phyloP scores from a whole-genome alignment of 306 rosid species.

The Oxytropis ochrocephala region DNA sequence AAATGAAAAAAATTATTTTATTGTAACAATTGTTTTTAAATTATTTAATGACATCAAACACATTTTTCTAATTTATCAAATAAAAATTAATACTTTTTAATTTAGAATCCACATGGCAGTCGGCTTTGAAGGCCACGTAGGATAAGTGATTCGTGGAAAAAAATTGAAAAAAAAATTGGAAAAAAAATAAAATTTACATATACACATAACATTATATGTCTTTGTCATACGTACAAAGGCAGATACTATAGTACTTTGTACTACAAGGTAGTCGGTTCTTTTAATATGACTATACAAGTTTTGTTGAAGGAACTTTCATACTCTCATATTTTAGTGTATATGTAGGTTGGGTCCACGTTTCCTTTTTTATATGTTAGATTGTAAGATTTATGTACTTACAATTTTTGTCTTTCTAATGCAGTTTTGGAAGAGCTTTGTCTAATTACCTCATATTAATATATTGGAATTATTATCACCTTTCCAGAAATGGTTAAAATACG shows the following conservation, averaged over 20 bases:
- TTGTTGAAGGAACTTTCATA: not conserved
- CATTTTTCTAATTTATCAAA: no score
- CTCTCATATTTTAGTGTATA: not conserved
- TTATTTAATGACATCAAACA: no score
- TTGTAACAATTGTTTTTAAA: no score
- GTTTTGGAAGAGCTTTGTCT: not conserved
- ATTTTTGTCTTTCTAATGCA: conserved; percentile 5
- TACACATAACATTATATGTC: not conserved
- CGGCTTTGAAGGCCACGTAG: no score
- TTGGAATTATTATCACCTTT: not conserved
- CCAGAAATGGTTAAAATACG: not conserved
- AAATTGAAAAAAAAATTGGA: no score
- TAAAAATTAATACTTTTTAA: no score
- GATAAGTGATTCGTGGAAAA: no score
- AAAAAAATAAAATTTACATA: no score
- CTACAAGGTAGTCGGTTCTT: not conserved
- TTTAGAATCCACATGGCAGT: no score
- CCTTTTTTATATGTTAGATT: not conserved
- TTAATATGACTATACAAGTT: not conserved
- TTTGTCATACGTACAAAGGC: not conserved
- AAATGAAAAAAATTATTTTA: no score
- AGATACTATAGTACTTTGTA: not conserved
- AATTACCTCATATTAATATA: not conserved
- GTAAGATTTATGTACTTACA: not conserved
- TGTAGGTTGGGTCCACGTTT: conserved; percentile 12